phyloP scores from a whole-genome alignment of 108 stramenopile species.

The Hondaea fermentalgiana region DNA sequence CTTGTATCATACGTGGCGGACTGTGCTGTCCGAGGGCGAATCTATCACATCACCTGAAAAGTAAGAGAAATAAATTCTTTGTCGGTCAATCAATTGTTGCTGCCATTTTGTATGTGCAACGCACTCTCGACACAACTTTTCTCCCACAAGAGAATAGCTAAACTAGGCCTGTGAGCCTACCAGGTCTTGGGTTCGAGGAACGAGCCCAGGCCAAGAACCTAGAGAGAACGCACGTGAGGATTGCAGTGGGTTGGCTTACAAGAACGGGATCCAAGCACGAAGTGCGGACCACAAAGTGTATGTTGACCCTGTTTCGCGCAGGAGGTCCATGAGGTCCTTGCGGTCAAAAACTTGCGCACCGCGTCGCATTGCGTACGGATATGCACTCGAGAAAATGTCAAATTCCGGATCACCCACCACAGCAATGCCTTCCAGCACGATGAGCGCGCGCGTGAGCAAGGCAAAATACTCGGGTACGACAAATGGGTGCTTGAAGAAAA shows the following conservation, averaged over 20 bases:
- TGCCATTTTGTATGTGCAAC: too few species aligned
- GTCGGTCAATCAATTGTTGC: not conserved
- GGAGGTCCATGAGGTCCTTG: not conserved
- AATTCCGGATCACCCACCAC: slow-evolving; percentile 70
- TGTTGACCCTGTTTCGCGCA: not conserved
- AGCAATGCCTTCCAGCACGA: slow-evolving; percentile 80
- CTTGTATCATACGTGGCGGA: not conserved
- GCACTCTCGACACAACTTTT: too few species aligned
- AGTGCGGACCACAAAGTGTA: not conserved
- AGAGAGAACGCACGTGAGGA: too few species aligned
- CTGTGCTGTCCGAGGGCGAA: not conserved
- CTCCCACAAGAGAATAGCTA: too few species aligned
- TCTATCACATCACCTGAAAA: not conserved
- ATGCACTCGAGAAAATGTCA: slow-evolving; percentile 75
- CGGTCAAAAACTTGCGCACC: slow-evolving; percentile 41
- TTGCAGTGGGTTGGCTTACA: not conserved
- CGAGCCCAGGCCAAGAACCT: too few species aligned
- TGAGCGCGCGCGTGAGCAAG: slow-evolving; percentile 72
- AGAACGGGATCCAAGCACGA: not conserved
- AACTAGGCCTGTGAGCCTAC: too few species aligned
- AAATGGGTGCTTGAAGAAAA: slow-evolving; percentile 78
- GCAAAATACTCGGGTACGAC: slow-evolving; percentile 81
- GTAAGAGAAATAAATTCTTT: not conserved
- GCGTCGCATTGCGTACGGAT: slow-evolving; percentile 64
- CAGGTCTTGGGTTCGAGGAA: too few species aligned